Conservation (phyloP, 176 grass and related monocot species). For the Otatea glauca region DNA sequence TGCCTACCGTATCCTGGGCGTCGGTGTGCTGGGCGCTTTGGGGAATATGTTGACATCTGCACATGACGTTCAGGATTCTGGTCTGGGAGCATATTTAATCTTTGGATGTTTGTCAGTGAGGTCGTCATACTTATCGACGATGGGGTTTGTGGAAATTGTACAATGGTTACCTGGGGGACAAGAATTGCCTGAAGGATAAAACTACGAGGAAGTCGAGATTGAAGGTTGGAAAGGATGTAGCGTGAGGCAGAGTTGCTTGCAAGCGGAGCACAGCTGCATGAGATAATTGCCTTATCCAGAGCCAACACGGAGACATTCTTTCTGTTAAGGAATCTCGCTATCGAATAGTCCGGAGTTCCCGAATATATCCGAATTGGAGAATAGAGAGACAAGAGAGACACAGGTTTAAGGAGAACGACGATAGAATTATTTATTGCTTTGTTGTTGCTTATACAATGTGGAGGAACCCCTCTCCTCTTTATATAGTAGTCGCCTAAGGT, state of each 20-base stretch:
- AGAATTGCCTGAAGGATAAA: neutral
- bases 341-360: no score
- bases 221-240: neutral
- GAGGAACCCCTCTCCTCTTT: no score
- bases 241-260: neutral
- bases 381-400: no score
- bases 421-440: no score
- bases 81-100: neutral
- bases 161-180: conserved; percentile 4
- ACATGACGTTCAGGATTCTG: neutral
- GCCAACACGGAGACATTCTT: neutral
- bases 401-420: no score
- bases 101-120: neutral
- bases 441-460: no score
- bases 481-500: no score
- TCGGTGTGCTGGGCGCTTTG: neutral
- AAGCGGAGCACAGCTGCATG: neutral
- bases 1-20: neutral
- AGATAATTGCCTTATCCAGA: neutral
- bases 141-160: conserved; percentile 6
- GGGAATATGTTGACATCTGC: conserved; percentile 20
- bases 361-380: no score
- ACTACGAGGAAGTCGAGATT: neutral
- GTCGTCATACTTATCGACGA: neutral
- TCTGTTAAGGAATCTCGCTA: no score